Conservation (phyloP, 257 asterid genomes). For the Jacaranda mimosifolia region DNA sequence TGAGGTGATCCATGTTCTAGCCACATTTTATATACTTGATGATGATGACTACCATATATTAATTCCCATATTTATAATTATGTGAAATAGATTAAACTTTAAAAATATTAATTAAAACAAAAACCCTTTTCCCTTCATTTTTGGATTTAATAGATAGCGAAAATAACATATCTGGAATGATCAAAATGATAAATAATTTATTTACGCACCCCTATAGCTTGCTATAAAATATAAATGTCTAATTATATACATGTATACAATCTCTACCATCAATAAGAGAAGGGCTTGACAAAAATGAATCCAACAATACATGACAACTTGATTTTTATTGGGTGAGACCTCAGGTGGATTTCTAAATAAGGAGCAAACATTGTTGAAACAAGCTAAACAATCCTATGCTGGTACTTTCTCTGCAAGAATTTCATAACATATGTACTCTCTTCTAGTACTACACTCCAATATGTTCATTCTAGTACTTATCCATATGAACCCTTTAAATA, state of each 20-base stretch:
- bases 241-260: too few species aligned
- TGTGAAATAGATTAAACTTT: too few species aligned
- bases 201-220: too few species aligned
- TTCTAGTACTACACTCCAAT: background rate
- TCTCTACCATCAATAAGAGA: background rate
- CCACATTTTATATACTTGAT: background rate
- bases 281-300: slow-evolving; percentile 25
- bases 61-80: too few species aligned
- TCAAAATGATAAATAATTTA: too few species aligned
- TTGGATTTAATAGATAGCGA: too few species aligned
- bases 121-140: too few species aligned
- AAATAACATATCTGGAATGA: too few species aligned
- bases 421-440: background rate
- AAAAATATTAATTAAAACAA: too few species aligned
- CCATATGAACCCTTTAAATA: background rate
- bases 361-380: slow-evolving; percentile 42
- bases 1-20: background rate
- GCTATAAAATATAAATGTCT: too few species aligned
- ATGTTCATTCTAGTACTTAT: background rate
- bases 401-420: slow-evolving; percentile 29
- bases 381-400: slow-evolving; percentile 46
- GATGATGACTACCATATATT: too few species aligned
- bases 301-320: slow-evolving; percentile 26
- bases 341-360: slow-evolving; percentile 36
- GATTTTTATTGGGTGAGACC: slow-evolving; percentile 10